Percentiles rank a stretch among this genome's conserved stretches.
phyloP scores from a whole-genome alignment of 2,329 filamentous ascomycete genomes.

The Trichoderma cornu-damae region DNA sequence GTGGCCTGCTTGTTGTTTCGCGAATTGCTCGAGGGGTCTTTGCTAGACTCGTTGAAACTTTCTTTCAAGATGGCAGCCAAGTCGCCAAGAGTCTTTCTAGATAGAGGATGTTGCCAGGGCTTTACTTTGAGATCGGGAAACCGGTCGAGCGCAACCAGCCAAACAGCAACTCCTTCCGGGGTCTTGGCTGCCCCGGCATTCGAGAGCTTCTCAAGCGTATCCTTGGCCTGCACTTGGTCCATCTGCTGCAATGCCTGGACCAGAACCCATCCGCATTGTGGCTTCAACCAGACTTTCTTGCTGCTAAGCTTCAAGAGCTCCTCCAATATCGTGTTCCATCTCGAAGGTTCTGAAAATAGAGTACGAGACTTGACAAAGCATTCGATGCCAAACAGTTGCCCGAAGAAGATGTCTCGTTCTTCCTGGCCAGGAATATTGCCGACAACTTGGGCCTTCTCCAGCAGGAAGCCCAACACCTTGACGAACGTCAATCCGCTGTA shows the following conservation, averaged over 20 bases:
- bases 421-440: conserved; percentile 62
- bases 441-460: conserved; percentile 51
- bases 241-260: conserved; percentile 65
- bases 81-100: conserved; percentile 59
- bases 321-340: conserved; percentile 65
- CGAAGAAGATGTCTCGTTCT: conserved; percentile 78
- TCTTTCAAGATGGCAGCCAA: conserved; percentile 78
- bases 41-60: conserved; percentile 51
- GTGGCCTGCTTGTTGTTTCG: conserved; percentile 58
- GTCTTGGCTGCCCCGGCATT: conserved; percentile 68
- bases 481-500: conserved; percentile 54
- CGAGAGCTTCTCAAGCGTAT: conserved; percentile 57
- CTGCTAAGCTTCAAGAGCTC: conserved; percentile 67
- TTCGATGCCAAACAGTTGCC: conserved; percentile 80
- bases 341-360: conserved; percentile 55
- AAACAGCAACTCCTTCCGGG: conserved; percentile 83
- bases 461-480: conserved; percentile 47
- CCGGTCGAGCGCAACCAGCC: conserved; percentile 63
- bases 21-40: conserved; percentile 40
- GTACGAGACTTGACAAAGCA: conserved; percentile 76
- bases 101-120: conserved; percentile 75
- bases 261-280: conserved; percentile 80
- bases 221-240: conserved; percentile 52
- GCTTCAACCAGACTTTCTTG: conserved; percentile 82
- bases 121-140: conserved; percentile 61